Base-by-base conservation (phyloP, 2,329 filamentous ascomycete genomes). In the Scedosporium dehoogii region DNA sequence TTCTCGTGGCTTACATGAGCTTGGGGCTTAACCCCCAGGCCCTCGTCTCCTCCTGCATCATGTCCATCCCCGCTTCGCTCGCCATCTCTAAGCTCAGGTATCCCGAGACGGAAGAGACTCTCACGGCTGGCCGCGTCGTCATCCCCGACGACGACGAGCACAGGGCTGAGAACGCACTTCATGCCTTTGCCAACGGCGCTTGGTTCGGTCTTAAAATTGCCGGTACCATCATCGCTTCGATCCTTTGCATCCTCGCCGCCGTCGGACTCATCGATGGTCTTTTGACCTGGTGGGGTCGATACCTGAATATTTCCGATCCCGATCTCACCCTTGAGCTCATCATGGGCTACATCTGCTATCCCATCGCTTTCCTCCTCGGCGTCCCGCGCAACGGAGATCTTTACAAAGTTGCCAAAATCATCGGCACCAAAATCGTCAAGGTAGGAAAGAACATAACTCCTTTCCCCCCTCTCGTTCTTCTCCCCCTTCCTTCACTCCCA, bases 61-160 rank as follows among this genome's bases (percentile, higher is more conserved):
- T 97, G 92, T 92, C 89, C 69, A 96, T 96, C 66, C 92, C 92
- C 0, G 92, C 92, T 1, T 96, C 91, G 3, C 81, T 97, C 14
- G 92, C 92, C 59, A 87, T 94, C 65, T 93, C 89, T 66, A 96
- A 96, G 78, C 81, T 96, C 69, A 88, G 92, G 63, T 96, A 89
- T 73, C 92, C 92, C 2, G 92, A 96, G 76, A 88, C 85, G 3
- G 91, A 96, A 73, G 89, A 93, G 74, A 90, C 91, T 0, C 79
- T 96, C 42, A 96, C 92, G 0, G 88, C 90, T 4, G 91, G 91
- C 63, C 63, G 86, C 18, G 88, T 94, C 33, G 85, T 93, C 51
- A 84, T 96, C 27, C 91, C 91, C 2, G 88, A 94, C 38, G 88
- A 92, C 61, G 83, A 88, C 6, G 88, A 93, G 67, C 79, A 91